Base-by-base conservation (phyloP, 2,329 filamentous ascomycete species). In the Phialophora macrospora region DNA sequence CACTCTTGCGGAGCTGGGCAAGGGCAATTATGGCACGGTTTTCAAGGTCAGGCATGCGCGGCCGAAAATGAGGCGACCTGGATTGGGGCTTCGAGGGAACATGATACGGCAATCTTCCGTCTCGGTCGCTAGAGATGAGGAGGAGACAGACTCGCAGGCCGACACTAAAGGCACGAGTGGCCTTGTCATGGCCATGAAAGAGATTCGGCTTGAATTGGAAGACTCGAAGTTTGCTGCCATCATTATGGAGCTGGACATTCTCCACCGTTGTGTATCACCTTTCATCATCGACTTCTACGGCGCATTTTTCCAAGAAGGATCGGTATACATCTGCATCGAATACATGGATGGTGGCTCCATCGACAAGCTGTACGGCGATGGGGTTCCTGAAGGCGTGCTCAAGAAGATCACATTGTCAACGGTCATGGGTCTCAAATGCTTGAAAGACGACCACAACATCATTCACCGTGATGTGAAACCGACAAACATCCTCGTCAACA, bases 251-350 rank as follows among this genome's bases (percentile, higher is more conserved):
- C 83, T 99, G 55, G 92, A 99, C 74, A 94, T 99, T 69, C 83
- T 99, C 2, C 95, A 99, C 79, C 91, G 95, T 72, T 99, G 95
- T 75, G 84, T 95, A 2, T 97, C 93, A 1, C 94, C 95, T 0
- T 97, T 94, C 78, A 98, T 99, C 72, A 95, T 99, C 77, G 94
- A 99, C 75, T 99, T 99, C 74, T 99, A 98, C 77, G 95, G 95
- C 0, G 95, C 95, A 4, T 99, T 99, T 77, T 99, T 97, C 83
- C 95, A 99, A 75, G 95, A 99, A 80, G 94, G 95, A 30, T 95
- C 95, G 0, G 95, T 99, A 1, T 99, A 99, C 78, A 98, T 99
- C 77, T 99, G 95, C 80, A 97, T 99, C 77, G 95, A 99, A 79
- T 97, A 93, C 79, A 99, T 99, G 95, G 93, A 99, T 75, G 95